phyloP scores from a whole-genome alignment of 176 grass and related monocot species.

The Zoysia japonica region DNA sequence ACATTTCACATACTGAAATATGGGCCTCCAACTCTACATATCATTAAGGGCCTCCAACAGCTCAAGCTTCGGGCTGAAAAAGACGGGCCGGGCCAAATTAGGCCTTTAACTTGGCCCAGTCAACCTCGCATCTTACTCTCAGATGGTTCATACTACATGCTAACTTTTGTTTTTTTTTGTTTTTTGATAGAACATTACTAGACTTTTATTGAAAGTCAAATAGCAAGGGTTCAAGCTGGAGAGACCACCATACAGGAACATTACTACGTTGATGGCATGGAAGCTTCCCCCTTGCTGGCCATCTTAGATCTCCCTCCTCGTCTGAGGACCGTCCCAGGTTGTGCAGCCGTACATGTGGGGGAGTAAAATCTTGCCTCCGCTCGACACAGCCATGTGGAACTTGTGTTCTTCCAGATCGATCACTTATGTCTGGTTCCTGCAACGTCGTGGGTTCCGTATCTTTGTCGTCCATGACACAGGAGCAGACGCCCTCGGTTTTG shows the following conservation, averaged over 20 bases:
- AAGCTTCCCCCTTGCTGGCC: background rate
- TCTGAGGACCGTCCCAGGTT: background rate
- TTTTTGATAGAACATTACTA: too few species aligned
- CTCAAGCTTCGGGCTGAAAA: background rate
- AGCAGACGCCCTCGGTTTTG: background rate
- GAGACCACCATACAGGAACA: background rate
- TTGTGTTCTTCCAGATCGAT: background rate
- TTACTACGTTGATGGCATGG: background rate
- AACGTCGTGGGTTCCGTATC: background rate
- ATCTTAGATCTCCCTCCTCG: slow-evolving; percentile 5
- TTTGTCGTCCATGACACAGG: background rate
- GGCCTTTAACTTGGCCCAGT: background rate
- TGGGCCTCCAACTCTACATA: too few species aligned
- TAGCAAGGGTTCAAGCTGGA: too few species aligned
- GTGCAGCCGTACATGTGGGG: background rate
- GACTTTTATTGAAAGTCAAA: too few species aligned
- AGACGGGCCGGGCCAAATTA: background rate
- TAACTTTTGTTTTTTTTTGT: too few species aligned
- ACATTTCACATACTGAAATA: background rate
- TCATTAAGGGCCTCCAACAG: too few species aligned
- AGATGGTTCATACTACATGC: too few species aligned
- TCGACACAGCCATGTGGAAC: slow-evolving; percentile 7
- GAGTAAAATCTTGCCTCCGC: background rate
- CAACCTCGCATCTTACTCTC: too few species aligned
- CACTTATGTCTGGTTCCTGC: background rate